Base-by-base conservation (phyloP, 371 early-diverging fungal genomes). In the Syncephalastrum monosporum region DNA sequence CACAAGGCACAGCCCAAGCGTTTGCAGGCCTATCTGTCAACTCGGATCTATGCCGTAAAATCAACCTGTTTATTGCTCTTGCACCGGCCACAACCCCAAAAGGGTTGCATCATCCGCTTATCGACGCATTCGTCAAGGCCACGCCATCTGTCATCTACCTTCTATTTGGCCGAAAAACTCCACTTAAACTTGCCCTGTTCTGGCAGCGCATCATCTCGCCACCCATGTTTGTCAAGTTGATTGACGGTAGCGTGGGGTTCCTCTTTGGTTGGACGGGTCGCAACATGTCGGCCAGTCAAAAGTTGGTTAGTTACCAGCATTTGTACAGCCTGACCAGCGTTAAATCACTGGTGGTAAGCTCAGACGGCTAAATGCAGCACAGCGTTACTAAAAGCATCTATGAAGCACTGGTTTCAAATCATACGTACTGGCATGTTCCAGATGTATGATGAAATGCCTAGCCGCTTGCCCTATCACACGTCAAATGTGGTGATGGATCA, bases 1-100 rank as follows among this genome's bases (percentile, higher is more conserved):
- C 95, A 19, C 98, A 98, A 72, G 96, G 97, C 52, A 92, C 94
- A 1, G 91, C 95, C 4, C 91, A 91, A 61, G 90, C 88, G n/a
- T 95, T 97, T 69, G 90, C 95, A 17, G 87, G 93, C 1, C 81
- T 98, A 19, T 91, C 94, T 17, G 75, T 93, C 55, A 88, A 87
- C 64, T 82, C 84, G 4, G 59, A 72, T n/a, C 74, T 98, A 46
- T 93, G 95, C 73, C 72, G 81, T 46, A 85, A 92, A 61, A 72
- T 97, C 68, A 90, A 91, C 53, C 73, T 91, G 15, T 94, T 95
- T 64, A 86, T 97, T 56, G 95, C 94, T 0, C 71, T 98, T 49
- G 96, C 96, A 4, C 96, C 98, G 3, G 93, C 93, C 19, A 91
- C 92, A 2, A 95, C 93, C 5, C 98, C 98, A 3, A 77, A 71